These are phyloP conservation scores for Pythium rishiriense DNA, from an alignment of 352 stramenopile species.

Conservation along the genomic window DNA sequence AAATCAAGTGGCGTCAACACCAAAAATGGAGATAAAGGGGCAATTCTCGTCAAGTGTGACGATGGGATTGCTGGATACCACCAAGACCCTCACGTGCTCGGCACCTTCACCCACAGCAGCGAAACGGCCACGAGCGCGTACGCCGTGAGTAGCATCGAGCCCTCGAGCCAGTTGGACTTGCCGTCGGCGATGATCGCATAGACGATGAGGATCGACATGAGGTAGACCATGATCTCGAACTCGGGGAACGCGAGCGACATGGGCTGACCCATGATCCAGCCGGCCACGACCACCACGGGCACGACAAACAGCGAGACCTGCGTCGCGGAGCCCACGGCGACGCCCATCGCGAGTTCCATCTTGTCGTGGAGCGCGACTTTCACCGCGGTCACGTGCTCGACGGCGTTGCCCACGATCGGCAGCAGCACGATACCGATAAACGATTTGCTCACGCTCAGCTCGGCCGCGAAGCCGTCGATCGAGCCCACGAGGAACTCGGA, in stretches of 20 bases:
- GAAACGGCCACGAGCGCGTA: slow-evolving; percentile 88
- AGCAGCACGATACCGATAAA: slow-evolving; percentile 96
- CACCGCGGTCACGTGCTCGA: slow-evolving; percentile 97
- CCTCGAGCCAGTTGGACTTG: slow-evolving; percentile 92
- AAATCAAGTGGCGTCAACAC: too few species aligned
- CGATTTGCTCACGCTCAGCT: slow-evolving; percentile 78
- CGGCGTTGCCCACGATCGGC: slow-evolving; percentile 97
- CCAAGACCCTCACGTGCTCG: too few species aligned
- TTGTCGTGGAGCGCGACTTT: slow-evolving; percentile 97
- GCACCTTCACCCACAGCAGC: slow-evolving; percentile 82
- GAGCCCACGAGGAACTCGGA: slow-evolving; percentile 92
- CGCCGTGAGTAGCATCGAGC: slow-evolving; percentile 90
- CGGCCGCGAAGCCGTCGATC: slow-evolving; percentile 73
- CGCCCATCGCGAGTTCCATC: slow-evolving; percentile 98
- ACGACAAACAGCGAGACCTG: slow-evolving; percentile 98
- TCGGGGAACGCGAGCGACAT: slow-evolving; percentile 97
- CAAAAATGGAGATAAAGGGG: too few species aligned
- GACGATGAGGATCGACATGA: slow-evolving; percentile 96
- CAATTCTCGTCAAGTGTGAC: too few species aligned
- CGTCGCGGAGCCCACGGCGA: slow-evolving; percentile 96
- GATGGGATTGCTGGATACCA: too few species aligned
- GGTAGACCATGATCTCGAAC: slow-evolving; percentile 96
- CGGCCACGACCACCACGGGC: slow-evolving; percentile 93
- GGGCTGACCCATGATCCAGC: slow-evolving; percentile 91
- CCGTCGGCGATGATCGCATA: slow-evolving; percentile 90